Evolutionary conservation across 2,329 filamentous ascomycete species (phyloP), one percentile per base, ranked within the genome.

Genomic region (Hortaea werneckii): DNA sequence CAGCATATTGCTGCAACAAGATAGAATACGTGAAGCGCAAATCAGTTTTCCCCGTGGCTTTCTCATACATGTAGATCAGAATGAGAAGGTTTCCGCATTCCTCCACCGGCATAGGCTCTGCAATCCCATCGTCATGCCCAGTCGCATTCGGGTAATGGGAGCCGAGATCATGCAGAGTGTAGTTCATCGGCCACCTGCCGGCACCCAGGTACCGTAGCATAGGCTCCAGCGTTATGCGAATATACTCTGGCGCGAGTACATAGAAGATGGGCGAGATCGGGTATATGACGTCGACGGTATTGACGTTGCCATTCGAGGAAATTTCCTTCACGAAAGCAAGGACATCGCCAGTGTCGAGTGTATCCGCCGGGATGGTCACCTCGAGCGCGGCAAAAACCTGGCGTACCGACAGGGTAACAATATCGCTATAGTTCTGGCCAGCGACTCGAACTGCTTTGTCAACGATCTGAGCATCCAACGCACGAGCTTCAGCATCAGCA

Each of bases 1-100:
- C 62, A 8, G 70, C 72, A 72, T 76, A 80, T 53, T 74, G 70
- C 44, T 73, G 70, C 30, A 80, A 69, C 27, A 77, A 65, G 6
- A 51, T 44, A 13, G 57, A 55, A 51, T 72, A 68, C 35, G 64
- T 54, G 5, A 50, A 46, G 1, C 60, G 54, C 64, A 66, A 72
- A 8, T 53, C 47, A 5, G 51, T 59, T 43, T 72, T 64, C 2
- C 66, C 65, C 0, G 67, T 67, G 5, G 64, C 66, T 7, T 56
- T 56, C 37, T 62, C 54, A 49, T 84, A 79, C 3, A 75, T 72
- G 51, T 83, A 79, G 1, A 74, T 73, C 37, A 78, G 63, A 45
- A 77, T 73, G 30, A 79, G 48, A 62, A 79, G 74, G 58, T 80
- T 77, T 13, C 77, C 77, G 50, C 75, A 79, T 54, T 79, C 77